Evolutionary conservation across 305 asterid genomes (phyloP).

Genomic region (Plantago rigida): DNA sequence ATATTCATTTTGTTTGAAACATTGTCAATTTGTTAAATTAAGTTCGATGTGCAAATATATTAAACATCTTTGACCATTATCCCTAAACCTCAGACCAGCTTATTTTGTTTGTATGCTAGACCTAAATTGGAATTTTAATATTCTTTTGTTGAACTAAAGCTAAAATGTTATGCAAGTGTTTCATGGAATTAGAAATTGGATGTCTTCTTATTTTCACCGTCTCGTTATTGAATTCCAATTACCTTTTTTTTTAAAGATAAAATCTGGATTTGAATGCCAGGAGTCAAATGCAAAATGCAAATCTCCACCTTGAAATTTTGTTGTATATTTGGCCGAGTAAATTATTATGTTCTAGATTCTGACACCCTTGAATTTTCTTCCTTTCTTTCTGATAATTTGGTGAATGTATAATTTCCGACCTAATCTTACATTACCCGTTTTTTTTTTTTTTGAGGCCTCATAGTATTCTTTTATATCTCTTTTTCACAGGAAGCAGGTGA

Average conservation of each 20-base stretch:
- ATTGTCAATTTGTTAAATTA: background rate
- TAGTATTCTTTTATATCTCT: background rate
- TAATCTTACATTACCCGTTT: background rate
- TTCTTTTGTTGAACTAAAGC: slow-evolving; percentile 1
- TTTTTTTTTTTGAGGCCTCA: slow-evolving; percentile 16
- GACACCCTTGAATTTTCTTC: too few relatives aligned
- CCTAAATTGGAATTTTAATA: background rate
- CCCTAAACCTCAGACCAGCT: background rate
- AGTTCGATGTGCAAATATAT: background rate
- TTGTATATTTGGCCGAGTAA: too few relatives aligned
- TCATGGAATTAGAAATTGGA: background rate
- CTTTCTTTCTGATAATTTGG: too few relatives aligned
- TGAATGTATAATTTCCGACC: too few relatives aligned
- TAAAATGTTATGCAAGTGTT: background rate
- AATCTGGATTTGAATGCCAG: background rate
- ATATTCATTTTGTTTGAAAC: background rate
- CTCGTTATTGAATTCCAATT: background rate
- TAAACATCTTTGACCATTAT: background rate
- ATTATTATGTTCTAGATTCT: too few relatives aligned
- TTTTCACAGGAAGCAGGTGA: slow-evolving; percentile 70
- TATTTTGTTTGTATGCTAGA: background rate
- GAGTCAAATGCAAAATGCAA: background rate
- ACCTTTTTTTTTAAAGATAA: background rate
- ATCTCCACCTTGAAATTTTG: too few relatives aligned
- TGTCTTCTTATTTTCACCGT: background rate